Evolutionary conservation across 768 basidiomycete genomes (phyloP).

Genomic region (Auricularia sp.): DNA sequence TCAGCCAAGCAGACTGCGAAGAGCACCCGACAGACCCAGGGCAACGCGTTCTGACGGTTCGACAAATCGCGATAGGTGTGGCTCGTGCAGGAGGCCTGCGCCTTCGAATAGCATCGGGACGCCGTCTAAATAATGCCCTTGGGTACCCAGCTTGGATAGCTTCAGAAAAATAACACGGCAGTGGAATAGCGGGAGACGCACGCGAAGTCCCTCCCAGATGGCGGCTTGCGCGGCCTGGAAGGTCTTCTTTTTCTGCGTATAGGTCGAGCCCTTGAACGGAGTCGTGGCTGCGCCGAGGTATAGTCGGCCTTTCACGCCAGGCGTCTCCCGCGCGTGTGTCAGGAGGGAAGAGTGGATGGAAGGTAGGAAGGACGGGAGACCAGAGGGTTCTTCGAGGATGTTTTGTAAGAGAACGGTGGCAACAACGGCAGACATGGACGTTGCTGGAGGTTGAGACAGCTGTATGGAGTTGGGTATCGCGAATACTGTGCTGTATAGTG

Average conservation of each 20-base stretch:
- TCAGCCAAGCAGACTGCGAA: neutral
- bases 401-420: constrained; percentile 18
- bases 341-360: constrained; percentile 38
- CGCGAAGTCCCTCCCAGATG: constrained; percentile 67
- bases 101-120: constrained; percentile 57
- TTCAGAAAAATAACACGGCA: too few relatives aligned
- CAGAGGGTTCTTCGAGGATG: constrained; percentile 5
- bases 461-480: constrained; percentile 37
- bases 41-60: constrained; percentile 40
- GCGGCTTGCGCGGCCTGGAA: constrained; percentile 54
- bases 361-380: constrained; percentile 17
- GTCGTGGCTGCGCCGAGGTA: constrained; percentile 70
- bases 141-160: constrained; percentile 41
- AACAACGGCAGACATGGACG: constrained; percentile 21
- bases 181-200: too few relatives aligned
- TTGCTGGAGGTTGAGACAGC: constrained; percentile 52
- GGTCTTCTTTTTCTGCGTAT: constrained; percentile 53
- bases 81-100: constrained; percentile 31
- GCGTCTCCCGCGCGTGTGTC: constrained; percentile 25
- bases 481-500: constrained; percentile 61
- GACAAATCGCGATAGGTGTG: constrained; percentile 26
- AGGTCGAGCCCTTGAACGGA: constrained; percentile 54
- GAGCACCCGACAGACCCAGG: constrained; percentile 37
- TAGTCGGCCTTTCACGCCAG: constrained; percentile 44
- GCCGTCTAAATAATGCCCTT: constrained; percentile 69